These are phyloP conservation scores for Nannochloropsis oceanica DNA, from an alignment of 108 stramenopile species.

Conservation along the genomic window DNA sequence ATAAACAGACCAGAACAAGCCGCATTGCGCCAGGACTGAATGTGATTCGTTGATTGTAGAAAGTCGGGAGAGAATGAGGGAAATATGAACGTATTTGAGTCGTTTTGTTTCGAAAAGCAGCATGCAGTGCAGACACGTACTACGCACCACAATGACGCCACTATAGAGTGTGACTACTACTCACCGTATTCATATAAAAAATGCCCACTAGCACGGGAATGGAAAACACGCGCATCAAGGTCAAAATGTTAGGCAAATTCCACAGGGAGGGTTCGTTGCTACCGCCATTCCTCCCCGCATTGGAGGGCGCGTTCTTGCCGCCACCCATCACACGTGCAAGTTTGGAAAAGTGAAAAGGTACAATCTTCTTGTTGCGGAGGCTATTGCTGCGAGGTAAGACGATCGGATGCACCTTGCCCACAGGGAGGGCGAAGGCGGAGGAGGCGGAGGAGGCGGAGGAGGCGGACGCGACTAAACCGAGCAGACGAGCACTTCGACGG, in stretches of 20 bases:
- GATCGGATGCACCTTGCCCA: neutral
- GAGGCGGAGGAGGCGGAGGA: neutral
- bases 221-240: constrained; percentile 1
- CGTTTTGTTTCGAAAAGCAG: neutral
- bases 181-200: neutral
- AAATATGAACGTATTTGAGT: neutral
- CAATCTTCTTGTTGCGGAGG: no score
- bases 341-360: neutral
- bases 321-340: neutral
- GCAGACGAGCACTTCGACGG: neutral
- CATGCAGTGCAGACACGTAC: neutral
- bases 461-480: neutral
- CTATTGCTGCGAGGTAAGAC: neutral
- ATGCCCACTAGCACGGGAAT: neutral
- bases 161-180: neutral
- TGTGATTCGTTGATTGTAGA: neutral
- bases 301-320: neutral
- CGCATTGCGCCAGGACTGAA: constrained; percentile 1
- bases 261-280: neutral
- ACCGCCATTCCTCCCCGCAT: neutral
- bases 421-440: neutral
- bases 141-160: neutral
- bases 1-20: constrained; percentile 21
- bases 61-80: neutral
- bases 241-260: constrained; percentile 25